phyloP scores from a whole-genome alignment of 1,284 basidiomycete species.

The Sporisorium reilianum region DNA sequence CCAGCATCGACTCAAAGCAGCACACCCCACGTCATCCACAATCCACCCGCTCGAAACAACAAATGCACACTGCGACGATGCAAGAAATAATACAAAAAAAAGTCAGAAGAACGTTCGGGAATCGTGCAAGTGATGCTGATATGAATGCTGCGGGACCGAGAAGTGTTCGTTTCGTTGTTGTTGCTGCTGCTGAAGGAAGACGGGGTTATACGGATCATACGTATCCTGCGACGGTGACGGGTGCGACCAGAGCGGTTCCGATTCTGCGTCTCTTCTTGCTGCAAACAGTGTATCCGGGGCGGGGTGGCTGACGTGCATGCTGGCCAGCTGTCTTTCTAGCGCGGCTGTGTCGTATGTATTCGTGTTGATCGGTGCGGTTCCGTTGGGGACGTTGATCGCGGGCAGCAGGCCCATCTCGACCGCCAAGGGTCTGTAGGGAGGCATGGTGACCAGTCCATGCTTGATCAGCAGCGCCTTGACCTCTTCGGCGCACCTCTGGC shows the following conservation, averaged over 20 bases:
- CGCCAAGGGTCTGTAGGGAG: conserved; percentile 86
- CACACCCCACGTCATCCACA: too few species aligned
- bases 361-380: not conserved
- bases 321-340: conserved; percentile 20
- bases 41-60: not conserved
- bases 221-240: not conserved
- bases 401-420: conserved; percentile 84
- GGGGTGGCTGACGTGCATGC: conserved; percentile 3
- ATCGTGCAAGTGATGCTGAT: conserved; percentile 10
- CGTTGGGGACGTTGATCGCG: not conserved
- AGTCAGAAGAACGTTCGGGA: conserved; percentile 3
- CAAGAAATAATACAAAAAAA: not conserved
- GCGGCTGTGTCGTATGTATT: not conserved
- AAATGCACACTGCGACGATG: not conserved
- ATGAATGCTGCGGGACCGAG: not conserved
- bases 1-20: not conserved
- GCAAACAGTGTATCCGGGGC: too few species aligned
- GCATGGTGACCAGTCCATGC: conserved; percentile 61
- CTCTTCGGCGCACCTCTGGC: conserved; percentile 77
- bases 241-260: conserved; percentile 8
- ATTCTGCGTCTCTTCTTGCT: not conserved
- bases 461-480: conserved; percentile 54
- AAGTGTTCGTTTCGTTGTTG: not conserved
- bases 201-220: conserved; percentile 3
- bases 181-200: not conserved